Evolutionary conservation across 305 asterid genomes (phyloP).

Genomic region (Solanum hybrid): DNA sequence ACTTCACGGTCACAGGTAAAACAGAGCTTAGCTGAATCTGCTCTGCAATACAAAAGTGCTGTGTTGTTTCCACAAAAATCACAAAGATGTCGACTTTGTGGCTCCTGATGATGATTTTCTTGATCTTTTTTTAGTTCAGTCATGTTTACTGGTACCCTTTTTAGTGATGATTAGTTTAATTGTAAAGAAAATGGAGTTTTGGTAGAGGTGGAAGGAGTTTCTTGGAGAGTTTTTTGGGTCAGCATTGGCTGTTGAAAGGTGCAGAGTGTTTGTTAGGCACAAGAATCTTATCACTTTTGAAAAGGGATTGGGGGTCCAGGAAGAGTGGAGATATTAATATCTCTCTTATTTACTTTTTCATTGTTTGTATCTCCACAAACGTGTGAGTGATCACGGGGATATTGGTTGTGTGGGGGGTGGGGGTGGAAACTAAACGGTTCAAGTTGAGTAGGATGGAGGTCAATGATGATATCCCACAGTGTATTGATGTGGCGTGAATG

Average conservation of each 20-base stretch:
- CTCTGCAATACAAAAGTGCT: slow-evolving; percentile 76
- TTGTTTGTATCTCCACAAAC: background rate
- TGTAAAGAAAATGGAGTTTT: background rate
- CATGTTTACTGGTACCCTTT: background rate
- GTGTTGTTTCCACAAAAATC: slow-evolving; percentile 61
- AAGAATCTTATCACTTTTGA: background rate
- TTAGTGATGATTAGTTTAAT: background rate
- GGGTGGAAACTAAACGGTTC: background rate
- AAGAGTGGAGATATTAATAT: background rate
- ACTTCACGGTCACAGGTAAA: slow-evolving; percentile 72
- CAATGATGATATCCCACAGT: too few species aligned
- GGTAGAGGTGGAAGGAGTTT: background rate
- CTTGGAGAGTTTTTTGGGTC: background rate
- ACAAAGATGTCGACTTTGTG: slow-evolving; percentile 31
- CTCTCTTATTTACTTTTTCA: background rate
- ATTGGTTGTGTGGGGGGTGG: background rate
- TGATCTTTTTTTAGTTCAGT: slow-evolving; percentile 3
- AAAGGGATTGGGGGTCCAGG: background rate
- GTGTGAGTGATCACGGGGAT: background rate
- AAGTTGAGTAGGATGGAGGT: background rate
- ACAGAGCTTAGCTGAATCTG: slow-evolving; percentile 87
- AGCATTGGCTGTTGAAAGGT: background rate
- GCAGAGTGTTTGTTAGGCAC: background rate
- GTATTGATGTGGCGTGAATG: background rate
- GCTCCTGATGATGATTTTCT: background rate